Conservation (phyloP, 2,329 filamentous ascomycete species). For the Elsinoe perseae region DNA sequence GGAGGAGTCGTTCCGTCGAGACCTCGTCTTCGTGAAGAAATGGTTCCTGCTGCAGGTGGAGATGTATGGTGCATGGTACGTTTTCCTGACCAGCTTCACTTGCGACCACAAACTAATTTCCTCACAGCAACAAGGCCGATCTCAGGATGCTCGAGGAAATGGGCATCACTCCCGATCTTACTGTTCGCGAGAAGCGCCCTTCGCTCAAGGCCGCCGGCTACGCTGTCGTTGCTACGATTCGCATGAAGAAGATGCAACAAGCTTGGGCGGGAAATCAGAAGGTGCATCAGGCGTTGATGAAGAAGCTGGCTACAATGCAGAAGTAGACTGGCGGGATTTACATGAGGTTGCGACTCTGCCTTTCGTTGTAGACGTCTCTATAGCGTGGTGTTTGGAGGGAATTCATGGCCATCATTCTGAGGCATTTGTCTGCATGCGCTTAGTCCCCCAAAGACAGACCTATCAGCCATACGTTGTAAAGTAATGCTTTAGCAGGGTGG, state of each 20-base stretch:
- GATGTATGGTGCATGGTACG: constrained; percentile 84
- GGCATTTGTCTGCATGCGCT: background rate
- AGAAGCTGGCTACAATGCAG: constrained; percentile 41
- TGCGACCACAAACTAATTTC: constrained; percentile 2
- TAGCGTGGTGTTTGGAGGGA: background rate
- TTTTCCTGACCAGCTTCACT: constrained; percentile 25
- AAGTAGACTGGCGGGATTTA: background rate
- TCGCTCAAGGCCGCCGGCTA: constrained; percentile 43
- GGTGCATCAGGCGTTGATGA: constrained; percentile 39
- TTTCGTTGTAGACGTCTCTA: background rate
- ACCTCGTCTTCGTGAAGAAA: constrained; percentile 78
- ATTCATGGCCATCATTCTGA: background rate
- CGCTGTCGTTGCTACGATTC: constrained; percentile 42
- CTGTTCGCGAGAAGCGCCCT: constrained; percentile 38
- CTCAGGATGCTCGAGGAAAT: constrained; percentile 78
- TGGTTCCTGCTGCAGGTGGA: constrained; percentile 73
- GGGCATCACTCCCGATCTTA: constrained; percentile 53
- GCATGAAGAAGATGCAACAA: constrained; percentile 44
- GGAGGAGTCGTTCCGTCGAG: constrained; percentile 70
- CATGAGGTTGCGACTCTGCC: constrained; percentile 1
- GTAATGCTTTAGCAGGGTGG: no score
- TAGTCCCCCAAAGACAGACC: no score
- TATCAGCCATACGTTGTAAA: no score
- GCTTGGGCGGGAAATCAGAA: constrained; percentile 46
- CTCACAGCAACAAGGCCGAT: constrained; percentile 77